phyloP scores from a whole-genome alignment of 2,329 filamentous ascomycete species.

The Phialophora verrucosa region DNA sequence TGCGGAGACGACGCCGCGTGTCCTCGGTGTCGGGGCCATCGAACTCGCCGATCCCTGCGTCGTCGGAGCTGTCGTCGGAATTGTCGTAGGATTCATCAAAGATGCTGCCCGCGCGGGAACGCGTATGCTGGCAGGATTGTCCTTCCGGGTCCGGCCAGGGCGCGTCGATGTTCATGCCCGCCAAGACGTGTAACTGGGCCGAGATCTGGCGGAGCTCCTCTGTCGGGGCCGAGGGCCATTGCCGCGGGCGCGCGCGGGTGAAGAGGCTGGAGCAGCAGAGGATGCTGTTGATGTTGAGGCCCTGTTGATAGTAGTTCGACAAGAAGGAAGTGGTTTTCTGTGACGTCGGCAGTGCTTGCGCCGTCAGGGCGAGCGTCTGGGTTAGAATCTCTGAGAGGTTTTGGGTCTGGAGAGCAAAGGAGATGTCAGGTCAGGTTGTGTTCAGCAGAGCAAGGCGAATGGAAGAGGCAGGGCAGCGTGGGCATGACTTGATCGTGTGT shows the following conservation, averaged over 20 bases:
- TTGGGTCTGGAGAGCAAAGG: constrained; percentile 29
- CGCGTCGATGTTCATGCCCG: constrained; percentile 63
- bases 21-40: constrained; percentile 6
- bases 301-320: constrained; percentile 48
- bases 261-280: constrained; percentile 70
- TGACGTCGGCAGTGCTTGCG: constrained; percentile 50
- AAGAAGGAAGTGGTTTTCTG: constrained; percentile 54
- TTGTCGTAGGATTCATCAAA: constrained; percentile 7
- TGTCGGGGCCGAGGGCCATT: constrained; percentile 48
- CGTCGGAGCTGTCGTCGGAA: constrained; percentile 5
- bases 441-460: constrained; percentile 1
- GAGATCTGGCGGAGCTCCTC: constrained; percentile 64
- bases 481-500: constrained; percentile 15
- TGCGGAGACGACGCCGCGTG: neutral
- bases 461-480: constrained; percentile 22
- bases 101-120: neutral
- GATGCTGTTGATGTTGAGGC: constrained; percentile 62
- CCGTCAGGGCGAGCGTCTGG: constrained; percentile 49
- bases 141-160: constrained; percentile 27
- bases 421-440: neutral
- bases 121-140: constrained; percentile 13
- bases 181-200: constrained; percentile 73
- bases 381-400: constrained; percentile 38
- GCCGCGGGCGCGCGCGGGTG: constrained; percentile 57
- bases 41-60: neutral